phyloP scores from a whole-genome alignment of 1,284 basidiomycete genomes.

The Cryptococcus sp. region DNA sequence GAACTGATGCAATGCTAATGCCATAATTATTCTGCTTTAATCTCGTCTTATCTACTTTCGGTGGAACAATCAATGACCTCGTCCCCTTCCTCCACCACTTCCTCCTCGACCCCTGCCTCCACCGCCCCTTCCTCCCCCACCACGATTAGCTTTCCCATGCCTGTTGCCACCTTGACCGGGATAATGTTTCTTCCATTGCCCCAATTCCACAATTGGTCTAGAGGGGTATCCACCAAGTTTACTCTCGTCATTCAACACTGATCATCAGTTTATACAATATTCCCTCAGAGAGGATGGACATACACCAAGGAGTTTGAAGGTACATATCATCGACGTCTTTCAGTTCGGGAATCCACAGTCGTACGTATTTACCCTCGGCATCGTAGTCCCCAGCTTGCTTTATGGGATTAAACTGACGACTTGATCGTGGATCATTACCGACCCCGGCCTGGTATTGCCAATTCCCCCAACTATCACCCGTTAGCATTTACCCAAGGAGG shows the following conservation, averaged over 20 bases:
- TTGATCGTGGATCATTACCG: conserved; percentile 56
- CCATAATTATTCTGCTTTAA: too few species aligned
- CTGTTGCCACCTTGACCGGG: conserved; percentile 4
- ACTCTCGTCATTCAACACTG: conserved; percentile 14
- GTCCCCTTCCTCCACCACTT: background rate
- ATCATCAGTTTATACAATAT: background rate
- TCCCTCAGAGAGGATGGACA: conserved; percentile 10
- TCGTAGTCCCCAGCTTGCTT: conserved; percentile 58
- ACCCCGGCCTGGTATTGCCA: conserved; percentile 53
- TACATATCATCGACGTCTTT: conserved; percentile 34
- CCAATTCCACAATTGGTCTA: conserved; percentile 27
- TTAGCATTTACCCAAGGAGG: background rate
- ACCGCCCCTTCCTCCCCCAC: conserved; percentile 2
- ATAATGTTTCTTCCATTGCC: conserved; percentile 37
- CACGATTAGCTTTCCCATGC: background rate
- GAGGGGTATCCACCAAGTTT: conserved; percentile 26
- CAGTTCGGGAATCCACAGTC: conserved; percentile 53
- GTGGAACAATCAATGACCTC: too few species aligned
- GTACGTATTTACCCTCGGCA: conserved; percentile 51
- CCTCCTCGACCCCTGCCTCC: background rate
- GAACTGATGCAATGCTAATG: too few species aligned
- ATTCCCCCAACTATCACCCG: conserved; percentile 46
- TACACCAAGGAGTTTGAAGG: conserved; percentile 42
- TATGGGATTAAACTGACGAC: conserved; percentile 56
- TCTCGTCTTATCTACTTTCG: too few species aligned